A percentile compares a stretch with the other conserved stretches of the same genome.
Conservation (phyloP, 2,329 filamentous ascomycete genomes). For the Fusarium verticillioides region DNA sequence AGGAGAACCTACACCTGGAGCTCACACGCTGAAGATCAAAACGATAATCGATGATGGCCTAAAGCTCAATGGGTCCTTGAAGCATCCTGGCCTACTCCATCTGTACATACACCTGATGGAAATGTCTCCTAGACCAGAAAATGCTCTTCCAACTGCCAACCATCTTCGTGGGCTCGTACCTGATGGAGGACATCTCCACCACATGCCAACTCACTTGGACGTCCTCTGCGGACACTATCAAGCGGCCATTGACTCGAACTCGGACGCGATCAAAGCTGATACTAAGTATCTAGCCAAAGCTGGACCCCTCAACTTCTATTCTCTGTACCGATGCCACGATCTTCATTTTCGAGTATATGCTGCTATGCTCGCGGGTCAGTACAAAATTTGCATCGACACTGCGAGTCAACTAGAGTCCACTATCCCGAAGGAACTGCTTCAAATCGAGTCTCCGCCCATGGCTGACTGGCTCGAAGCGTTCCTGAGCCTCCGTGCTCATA, state of each 20-base stretch:
- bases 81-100: conserved; percentile 80
- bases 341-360: conserved; percentile 81
- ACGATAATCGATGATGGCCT: neutral
- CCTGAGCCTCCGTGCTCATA: conserved; percentile 73
- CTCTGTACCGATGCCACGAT: conserved; percentile 78
- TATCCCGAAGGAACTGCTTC: conserved; percentile 71
- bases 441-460: conserved; percentile 76
- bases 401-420: conserved; percentile 68
- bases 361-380: conserved; percentile 80
- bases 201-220: conserved; percentile 84
- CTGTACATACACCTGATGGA: conserved; percentile 83
- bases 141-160: conserved; percentile 70
- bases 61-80: neutral
- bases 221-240: conserved; percentile 75
- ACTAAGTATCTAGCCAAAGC: conserved; percentile 69
- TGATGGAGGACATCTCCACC: conserved; percentile 75
- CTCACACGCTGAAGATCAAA: neutral
- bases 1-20: neutral
- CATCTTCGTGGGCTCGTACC: conserved; percentile 72
- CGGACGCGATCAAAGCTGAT: conserved; percentile 73
- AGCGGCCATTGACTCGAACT: conserved; percentile 73
- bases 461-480: conserved; percentile 83
- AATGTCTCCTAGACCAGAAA: conserved; percentile 75
- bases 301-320: conserved; percentile 78
- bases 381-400: conserved; percentile 69